Evolutionary conservation across 2,329 filamentous ascomycete species (phyloP).

Genomic region (Ophidiomyces ophidiicola): DNA sequence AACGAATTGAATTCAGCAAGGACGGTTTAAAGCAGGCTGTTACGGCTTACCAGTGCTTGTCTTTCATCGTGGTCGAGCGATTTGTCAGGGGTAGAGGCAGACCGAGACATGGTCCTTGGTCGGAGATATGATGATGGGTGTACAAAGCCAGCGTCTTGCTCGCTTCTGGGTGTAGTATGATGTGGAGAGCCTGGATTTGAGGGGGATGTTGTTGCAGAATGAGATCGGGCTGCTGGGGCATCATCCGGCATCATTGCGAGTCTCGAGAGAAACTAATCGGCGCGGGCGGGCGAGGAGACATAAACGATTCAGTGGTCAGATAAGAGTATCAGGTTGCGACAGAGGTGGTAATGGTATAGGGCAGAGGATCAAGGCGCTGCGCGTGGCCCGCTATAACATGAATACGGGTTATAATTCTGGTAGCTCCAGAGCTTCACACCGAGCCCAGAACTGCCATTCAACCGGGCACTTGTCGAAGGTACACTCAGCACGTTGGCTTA

Average conservation of each 20-base stretch:
- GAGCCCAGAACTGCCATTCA: slow-evolving; percentile 3
- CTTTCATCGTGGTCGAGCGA: slow-evolving; percentile 40
- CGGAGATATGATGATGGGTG: slow-evolving; percentile 39
- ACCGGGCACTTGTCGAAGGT: too few species aligned
- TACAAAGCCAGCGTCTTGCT: slow-evolving; percentile 38
- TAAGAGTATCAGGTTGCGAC: slow-evolving; percentile 10
- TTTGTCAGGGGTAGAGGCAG: slow-evolving; percentile 35
- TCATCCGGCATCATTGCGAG: slow-evolving; percentile 21
- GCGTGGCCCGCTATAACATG: slow-evolving; percentile 3
- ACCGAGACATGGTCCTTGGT: slow-evolving; percentile 28
- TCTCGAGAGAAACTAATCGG: slow-evolving; percentile 13
- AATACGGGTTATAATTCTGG: slow-evolving; percentile 1
- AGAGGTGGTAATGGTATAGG: neutral
- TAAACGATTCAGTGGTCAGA: too few species aligned
- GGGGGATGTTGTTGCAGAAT: slow-evolving; percentile 15
- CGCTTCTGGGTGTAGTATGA: slow-evolving; percentile 15
- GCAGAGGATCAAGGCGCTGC: neutral
- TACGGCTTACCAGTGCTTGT: slow-evolving; percentile 36
- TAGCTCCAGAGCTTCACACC: slow-evolving; percentile 8
- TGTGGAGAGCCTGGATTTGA: slow-evolving; percentile 14
- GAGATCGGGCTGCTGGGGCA: slow-evolving; percentile 19
- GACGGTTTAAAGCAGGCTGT: neutral
- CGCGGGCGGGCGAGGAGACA: slow-evolving; percentile 14
- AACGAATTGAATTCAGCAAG: neutral
- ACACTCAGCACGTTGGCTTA: too few species aligned